Evolutionary conservation across 2,329 filamentous ascomycete genomes (phyloP).

Genomic region (Pseudogymnoascus sp.): DNA sequence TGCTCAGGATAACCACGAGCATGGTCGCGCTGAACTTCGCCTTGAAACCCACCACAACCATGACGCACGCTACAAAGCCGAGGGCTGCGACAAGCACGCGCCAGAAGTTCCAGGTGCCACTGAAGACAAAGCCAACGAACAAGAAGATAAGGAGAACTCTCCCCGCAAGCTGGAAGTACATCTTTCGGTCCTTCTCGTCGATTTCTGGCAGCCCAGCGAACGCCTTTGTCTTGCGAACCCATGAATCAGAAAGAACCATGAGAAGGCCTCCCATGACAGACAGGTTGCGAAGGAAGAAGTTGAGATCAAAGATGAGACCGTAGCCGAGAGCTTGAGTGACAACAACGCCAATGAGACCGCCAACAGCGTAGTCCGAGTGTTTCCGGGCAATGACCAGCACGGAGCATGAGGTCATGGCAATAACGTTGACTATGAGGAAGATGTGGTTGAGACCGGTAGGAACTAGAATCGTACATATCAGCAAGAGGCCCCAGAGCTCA

Average conservation of each 20-base stretch:
- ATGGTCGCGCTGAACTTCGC: constrained; percentile 97
- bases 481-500: constrained; percentile 6
- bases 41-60: constrained; percentile 99
- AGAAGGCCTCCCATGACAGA: constrained; percentile 94
- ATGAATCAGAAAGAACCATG: constrained; percentile 97
- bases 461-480: constrained; percentile 46
- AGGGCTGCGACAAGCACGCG: constrained; percentile 76
- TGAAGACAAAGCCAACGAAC: constrained; percentile 93
- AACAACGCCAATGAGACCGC: constrained; percentile 82
- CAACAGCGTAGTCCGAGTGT: constrained; percentile 87
- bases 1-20: constrained; percentile 85
- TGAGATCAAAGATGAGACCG: constrained; percentile 95
- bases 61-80: constrained; percentile 85
- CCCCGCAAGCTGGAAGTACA: constrained; percentile 98
- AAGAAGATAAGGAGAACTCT: constrained; percentile 95
- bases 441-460: constrained; percentile 80
- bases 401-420: constrained; percentile 79
- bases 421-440: constrained; percentile 84
- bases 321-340: constrained; percentile 92
- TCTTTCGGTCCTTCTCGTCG: constrained; percentile 99
- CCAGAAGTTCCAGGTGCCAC: constrained; percentile 85
- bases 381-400: constrained; percentile 82
- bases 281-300: constrained; percentile 98
- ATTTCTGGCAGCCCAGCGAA: constrained; percentile 89
- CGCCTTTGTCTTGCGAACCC: constrained; percentile 95